Evolutionary conservation across 2,329 filamentous ascomycete genomes (phyloP), one percentile per base, ranked within the genome.

Genomic region (Laburnicola sp.): DNA sequence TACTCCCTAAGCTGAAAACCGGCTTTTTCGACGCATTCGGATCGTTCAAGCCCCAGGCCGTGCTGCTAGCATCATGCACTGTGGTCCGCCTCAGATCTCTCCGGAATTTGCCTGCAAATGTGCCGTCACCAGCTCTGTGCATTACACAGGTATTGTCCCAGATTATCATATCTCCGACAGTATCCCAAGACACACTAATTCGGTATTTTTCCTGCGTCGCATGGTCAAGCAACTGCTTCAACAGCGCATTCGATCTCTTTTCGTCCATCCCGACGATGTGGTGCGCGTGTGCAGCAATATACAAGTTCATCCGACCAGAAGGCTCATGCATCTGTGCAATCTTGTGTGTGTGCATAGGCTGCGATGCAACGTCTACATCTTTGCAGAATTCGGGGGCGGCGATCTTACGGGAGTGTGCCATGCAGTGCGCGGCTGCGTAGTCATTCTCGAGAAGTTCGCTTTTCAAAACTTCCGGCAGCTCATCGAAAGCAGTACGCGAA

Each of bases 21-120:
- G 47, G 47, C 26, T 40, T 37, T 42, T 27, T 50, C n/a, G 47
- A n/a, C 23, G 22, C 16, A 38, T 34, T 44, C 9, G 47, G 40
- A 34, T 50, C 47, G 21, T 49, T 49, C 27, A 50, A 27, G 2
- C 47, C 47, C 47, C 47, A 50, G 6, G 69, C 68, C 63, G 71
- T 56, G 65, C 66, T 21, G 56, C 65, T 22, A 58, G 63, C 63
- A 63, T 78, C 82, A 61, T 83, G 77, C 2, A 84, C 80, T 0
- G 81, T 84, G 4, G 80, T 78, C 50, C 82, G 68, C 38, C 82
- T 68, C 76, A 85, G 74, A 62, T 85, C 82, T 30, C 80, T 69
- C 54, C 60, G 71, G 59, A 74, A 78, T 58, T 73, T 77, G 0
- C 78, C 77, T 50, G 75, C 74, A 51, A 79, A 82, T 0, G 66